Evolutionary conservation across 805 yeast species (phyloP).

Genomic region (Cyberlindnera meyerae): DNA sequence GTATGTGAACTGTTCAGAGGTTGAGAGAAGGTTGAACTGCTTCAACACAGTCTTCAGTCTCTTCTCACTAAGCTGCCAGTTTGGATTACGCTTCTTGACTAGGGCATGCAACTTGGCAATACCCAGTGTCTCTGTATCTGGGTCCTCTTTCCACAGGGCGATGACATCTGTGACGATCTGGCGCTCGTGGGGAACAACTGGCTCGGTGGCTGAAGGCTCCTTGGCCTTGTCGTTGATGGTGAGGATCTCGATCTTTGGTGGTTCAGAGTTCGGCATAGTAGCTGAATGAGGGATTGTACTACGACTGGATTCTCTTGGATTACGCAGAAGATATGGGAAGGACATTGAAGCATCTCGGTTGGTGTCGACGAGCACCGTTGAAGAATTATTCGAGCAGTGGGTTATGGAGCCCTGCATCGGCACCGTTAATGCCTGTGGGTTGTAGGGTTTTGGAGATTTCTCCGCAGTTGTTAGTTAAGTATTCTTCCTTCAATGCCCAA

Average conservation of each 20-base stretch:
- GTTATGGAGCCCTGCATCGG: too few relatives aligned
- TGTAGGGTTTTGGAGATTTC: too few relatives aligned
- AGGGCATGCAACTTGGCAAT: constrained; percentile 46
- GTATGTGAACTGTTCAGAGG: constrained; percentile 42
- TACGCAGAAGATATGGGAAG: too few relatives aligned
- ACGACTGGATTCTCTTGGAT: too few relatives aligned
- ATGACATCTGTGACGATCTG: constrained; percentile 45
- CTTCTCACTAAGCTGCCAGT: constrained; percentile 61
- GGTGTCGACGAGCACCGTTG: too few relatives aligned
- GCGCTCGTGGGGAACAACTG: constrained; percentile 26
- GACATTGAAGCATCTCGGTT: too few relatives aligned
- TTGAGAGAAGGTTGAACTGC: constrained; percentile 47
- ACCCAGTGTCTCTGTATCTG: constrained; percentile 54
- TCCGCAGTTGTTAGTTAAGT: too few relatives aligned
- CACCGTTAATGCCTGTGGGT: too few relatives aligned
- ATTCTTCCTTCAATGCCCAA: too few relatives aligned
- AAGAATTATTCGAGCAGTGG: too few relatives aligned
- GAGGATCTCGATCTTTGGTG: constrained; percentile 27
- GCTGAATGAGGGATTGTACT: neutral
- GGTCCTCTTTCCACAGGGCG: constrained; percentile 62
- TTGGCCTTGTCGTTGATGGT: constrained; percentile 26
- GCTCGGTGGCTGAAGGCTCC: constrained; percentile 8
- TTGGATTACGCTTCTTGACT: constrained; percentile 46
- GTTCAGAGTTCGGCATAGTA: constrained; percentile 2
- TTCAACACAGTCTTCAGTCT: constrained; percentile 51